A percentile compares a stretch with the other conserved stretches of the same genome.
phyloP scores from a whole-genome alignment of 1,284 basidiomycete genomes.

The Flammula alnicola region DNA sequence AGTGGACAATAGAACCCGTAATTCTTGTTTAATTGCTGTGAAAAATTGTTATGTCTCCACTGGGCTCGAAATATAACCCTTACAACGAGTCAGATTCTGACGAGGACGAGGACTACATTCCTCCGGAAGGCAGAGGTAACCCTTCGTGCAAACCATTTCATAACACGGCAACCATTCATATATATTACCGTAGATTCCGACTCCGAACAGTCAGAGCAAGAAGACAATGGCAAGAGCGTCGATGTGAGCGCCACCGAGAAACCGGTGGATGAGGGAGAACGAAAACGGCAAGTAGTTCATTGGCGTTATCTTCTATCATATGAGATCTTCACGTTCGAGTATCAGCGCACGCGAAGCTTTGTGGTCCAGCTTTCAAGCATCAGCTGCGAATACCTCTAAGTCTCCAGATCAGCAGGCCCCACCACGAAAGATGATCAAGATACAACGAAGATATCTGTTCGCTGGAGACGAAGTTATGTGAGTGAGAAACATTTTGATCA shows the following conservation, averaged over 20 bases:
- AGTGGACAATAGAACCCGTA: too few relatives aligned
- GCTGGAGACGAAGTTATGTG: constrained; percentile 77
- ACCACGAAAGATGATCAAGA: constrained; percentile 53
- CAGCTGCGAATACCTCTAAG: constrained; percentile 34
- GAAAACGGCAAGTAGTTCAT: constrained; percentile 47
- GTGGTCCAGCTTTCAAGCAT: constrained; percentile 67
- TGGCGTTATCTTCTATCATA: background rate
- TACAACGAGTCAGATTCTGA: constrained; percentile 50
- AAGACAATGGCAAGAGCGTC: too few relatives aligned
- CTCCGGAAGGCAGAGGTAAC: constrained; percentile 47
- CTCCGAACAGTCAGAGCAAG: constrained; percentile 31
- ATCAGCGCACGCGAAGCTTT: constrained; percentile 53
- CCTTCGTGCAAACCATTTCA: background rate
- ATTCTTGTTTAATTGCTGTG: too few relatives aligned
- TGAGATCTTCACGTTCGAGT: constrained; percentile 5
- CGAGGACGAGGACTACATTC: constrained; percentile 70
- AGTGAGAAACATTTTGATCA: constrained; percentile 33
- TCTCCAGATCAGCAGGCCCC: constrained; percentile 19
- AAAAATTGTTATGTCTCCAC: too few relatives aligned
- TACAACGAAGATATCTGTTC: constrained; percentile 71
- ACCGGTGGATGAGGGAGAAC: constrained; percentile 39
- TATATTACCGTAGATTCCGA: constrained; percentile 31
- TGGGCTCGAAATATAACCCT: constrained; percentile 5
- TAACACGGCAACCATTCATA: background rate
- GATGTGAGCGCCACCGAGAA: constrained; percentile 25